These are phyloP conservation scores for Sporobolomyces roseus DNA, from an alignment of 768 basidiomycete genomes.

Conservation along the genomic window DNA sequence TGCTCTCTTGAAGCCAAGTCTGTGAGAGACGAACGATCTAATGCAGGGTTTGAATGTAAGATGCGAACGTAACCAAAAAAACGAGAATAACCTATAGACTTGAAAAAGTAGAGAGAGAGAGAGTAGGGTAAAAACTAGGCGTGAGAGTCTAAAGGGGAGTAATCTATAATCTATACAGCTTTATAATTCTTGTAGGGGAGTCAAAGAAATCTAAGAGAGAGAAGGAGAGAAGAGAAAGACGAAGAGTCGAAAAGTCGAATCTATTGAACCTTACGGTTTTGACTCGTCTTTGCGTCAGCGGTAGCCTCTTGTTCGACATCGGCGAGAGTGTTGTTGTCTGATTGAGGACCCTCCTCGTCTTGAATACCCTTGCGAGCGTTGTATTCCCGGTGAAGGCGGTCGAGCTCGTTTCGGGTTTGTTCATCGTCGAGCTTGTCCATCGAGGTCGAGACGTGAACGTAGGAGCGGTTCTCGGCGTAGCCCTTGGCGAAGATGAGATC, in stretches of 20 bases:
- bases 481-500: slow-evolving; percentile 51
- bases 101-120: not conserved
- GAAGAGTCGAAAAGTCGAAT: not conserved
- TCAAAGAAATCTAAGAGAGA: not conserved
- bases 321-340: slow-evolving; percentile 25
- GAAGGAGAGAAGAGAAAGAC: not conserved
- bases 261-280: slow-evolving; percentile 14
- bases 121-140: not conserved
- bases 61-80: too few species aligned
- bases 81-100: not conserved
- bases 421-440: slow-evolving; percentile 7
- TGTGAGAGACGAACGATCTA: too few species aligned
- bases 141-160: not conserved
- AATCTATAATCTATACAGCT: not conserved
- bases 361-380: slow-evolving; percentile 18
- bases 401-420: slow-evolving; percentile 14
- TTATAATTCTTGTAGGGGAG: not conserved
- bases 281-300: slow-evolving; percentile 3
- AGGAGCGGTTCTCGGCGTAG: slow-evolving; percentile 38
- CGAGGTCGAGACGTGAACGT: slow-evolving; percentile 23
- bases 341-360: slow-evolving; percentile 7
- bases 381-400: slow-evolving; percentile 29
- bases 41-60: too few species aligned
- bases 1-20: too few species aligned
- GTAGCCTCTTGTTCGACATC: slow-evolving; percentile 10